Conservation (phyloP, 768 basidiomycete genomes). For the Naganishia vaughanmartiniae region DNA sequence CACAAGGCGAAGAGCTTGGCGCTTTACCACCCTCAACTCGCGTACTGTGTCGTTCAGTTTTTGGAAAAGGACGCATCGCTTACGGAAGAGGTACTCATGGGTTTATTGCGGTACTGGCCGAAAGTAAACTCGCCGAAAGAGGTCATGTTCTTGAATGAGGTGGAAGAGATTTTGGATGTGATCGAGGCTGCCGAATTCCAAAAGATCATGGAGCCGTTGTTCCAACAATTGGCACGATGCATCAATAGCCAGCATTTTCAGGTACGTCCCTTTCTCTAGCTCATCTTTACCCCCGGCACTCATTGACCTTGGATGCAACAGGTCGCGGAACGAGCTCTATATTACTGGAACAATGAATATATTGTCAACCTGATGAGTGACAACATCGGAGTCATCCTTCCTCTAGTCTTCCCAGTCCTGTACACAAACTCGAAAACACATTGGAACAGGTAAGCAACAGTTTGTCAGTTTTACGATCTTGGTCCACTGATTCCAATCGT, state of each 20-base stretch:
- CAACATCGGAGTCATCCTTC: conserved; percentile 79
- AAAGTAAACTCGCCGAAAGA: conserved; percentile 99
- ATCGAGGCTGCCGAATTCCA: conserved; percentile 94
- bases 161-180: conserved; percentile 97
- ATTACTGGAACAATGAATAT: conserved; percentile 99
- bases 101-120: conserved; percentile 96
- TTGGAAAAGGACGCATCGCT: conserved; percentile 89
- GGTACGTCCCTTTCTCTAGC: conserved; percentile 41
- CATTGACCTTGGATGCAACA: conserved; percentile 19
- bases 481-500: conserved; percentile 10
- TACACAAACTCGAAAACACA: conserved; percentile 95
- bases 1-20: conserved; percentile 99
- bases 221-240: conserved; percentile 90
- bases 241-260: conserved; percentile 99
- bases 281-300: background rate
- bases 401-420: conserved; percentile 93
- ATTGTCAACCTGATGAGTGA: conserved; percentile 99
- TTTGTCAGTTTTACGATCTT: background rate
- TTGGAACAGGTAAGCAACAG: conserved; percentile 83
- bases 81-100: conserved; percentile 93
- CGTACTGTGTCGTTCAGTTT: conserved; percentile 99
- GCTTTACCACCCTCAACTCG: conserved; percentile 96
- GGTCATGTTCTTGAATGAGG: conserved; percentile 99
- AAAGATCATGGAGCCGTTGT: conserved; percentile 88
- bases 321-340: conserved; percentile 90